These are phyloP conservation scores for Xylaria sp. DNA, from an alignment of 495 filamentous ascomycete species.

Conservation along the genomic window DNA sequence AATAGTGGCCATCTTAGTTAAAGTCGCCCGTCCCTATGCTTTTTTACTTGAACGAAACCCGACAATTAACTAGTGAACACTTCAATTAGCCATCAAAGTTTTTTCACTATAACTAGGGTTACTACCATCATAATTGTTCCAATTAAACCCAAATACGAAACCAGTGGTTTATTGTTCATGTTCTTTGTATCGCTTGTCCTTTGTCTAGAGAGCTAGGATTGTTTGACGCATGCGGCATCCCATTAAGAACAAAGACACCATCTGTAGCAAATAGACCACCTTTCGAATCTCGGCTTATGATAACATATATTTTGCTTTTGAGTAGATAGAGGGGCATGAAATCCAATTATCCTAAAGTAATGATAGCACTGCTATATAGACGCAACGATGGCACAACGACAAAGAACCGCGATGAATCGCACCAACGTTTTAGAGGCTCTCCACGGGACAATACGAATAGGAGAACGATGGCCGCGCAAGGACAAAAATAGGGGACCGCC, in stretches of 20 bases:
- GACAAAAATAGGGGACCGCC: conserved; percentile 4
- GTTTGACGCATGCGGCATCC: background rate
- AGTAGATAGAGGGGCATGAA: background rate
- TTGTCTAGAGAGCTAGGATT: background rate
- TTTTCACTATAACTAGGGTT: background rate
- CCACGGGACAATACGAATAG: background rate
- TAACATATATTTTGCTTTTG: background rate
- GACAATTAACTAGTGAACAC: no score
- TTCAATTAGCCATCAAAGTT: background rate
- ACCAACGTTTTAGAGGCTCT: background rate
- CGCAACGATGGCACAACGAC: conserved; percentile 2
- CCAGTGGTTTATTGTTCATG: background rate
- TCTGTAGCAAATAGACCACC: background rate
- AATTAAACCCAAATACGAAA: background rate
- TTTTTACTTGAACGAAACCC: no score
- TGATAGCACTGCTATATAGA: background rate
- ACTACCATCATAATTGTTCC: background rate
- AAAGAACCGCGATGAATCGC: background rate
- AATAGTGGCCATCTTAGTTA: background rate
- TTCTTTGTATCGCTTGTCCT: background rate
- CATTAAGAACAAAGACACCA: background rate
- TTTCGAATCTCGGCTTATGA: background rate
- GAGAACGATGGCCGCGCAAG: conserved; percentile 14
- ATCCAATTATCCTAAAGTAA: background rate
- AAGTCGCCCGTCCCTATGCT: no score